Conservation (phyloP, 2,329 filamentous ascomycete genomes). For the Chalaropsis thielavioides region DNA sequence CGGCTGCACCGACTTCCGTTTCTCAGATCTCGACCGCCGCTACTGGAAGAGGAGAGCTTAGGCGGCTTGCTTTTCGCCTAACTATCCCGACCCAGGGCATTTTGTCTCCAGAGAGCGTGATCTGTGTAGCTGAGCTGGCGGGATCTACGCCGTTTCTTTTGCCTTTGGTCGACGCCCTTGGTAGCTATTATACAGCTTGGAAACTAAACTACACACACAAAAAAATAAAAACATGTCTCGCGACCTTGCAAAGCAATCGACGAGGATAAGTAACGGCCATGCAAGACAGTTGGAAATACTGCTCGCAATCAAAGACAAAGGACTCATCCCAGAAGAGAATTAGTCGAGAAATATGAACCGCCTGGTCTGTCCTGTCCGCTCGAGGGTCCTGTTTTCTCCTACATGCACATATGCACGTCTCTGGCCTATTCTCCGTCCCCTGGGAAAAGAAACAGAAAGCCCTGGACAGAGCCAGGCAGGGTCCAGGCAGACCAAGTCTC, state of each 20-base stretch:
- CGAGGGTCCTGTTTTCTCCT: neutral
- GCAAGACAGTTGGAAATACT: conserved; percentile 1
- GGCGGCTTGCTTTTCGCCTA: conserved; percentile 1
- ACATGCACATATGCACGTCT: neutral
- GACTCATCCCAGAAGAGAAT: neutral
- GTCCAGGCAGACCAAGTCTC: neutral
- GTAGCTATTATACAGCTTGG: no score
- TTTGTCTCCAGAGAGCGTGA: neutral
- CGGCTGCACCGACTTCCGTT: neutral
- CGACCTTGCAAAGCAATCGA: neutral
- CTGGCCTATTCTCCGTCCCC: neutral
- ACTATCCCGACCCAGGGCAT: neutral
- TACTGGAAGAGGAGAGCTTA: neutral
- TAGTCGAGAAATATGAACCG: conserved; percentile 2
- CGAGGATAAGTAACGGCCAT: neutral
- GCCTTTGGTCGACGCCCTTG: no score
- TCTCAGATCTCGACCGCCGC: neutral
- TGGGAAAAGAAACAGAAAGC: neutral
- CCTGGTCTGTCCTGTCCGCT: neutral
- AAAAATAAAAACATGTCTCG: neutral
- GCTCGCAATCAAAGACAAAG: neutral
- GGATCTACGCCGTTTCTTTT: neutral
- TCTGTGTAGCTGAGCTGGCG: neutral
- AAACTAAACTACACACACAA: neutral
- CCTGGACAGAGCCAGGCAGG: neutral